Evolutionary conservation across 2,329 filamentous ascomycete species (phyloP), one percentile per base, ranked within the genome.

Genomic region (Pseudogymnoascus sp.): DNA sequence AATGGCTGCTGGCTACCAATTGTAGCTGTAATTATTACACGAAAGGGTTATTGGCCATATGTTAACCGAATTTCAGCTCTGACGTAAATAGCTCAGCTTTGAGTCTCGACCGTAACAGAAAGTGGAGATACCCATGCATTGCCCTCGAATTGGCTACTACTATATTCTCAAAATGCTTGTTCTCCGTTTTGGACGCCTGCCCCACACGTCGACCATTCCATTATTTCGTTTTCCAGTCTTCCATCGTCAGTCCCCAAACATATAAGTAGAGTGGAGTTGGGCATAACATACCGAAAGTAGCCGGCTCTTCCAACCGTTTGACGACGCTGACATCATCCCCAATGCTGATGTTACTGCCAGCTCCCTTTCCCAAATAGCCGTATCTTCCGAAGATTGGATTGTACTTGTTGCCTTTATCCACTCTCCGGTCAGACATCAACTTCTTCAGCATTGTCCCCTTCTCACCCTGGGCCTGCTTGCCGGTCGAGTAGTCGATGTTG

Each of bases 311-410:
- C 61, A 77, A 77, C 63, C 69, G 73, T 67, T 72, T 75, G 14
- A 72, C 70, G 39, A 83, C 73, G 8, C 64, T 64, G 35, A 81
- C 78, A 61, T 75, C 72, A 71, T 82, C 79, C 3, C 79, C 79
- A 61, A 81, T 74, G 9, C 63, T 70, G 50, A 81, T 67, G 1
- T 71, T 71, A 32, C 69, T 69, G 9, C 70, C 72, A 18, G 66
- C 69, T 16, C 66, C 67, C 5, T 60, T 65, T 16, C 60, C 63
- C 41, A 88, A 72, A 69, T 90, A 90, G 0, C 80, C 86, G 73
- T 91, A 91, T 47, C 87, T 78, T 8, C 88, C 88, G 77, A 91
- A 91, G 7, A 89, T 78, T 11, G 88, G 87, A 62, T 80, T 82
- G 70, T 83, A 90, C 69, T 83, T 88, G 34, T 76, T 76, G 0